Evolutionary conservation across 371 early-diverging fungal genomes (phyloP).

Genomic region (Cladochytrium tenue): DNA sequence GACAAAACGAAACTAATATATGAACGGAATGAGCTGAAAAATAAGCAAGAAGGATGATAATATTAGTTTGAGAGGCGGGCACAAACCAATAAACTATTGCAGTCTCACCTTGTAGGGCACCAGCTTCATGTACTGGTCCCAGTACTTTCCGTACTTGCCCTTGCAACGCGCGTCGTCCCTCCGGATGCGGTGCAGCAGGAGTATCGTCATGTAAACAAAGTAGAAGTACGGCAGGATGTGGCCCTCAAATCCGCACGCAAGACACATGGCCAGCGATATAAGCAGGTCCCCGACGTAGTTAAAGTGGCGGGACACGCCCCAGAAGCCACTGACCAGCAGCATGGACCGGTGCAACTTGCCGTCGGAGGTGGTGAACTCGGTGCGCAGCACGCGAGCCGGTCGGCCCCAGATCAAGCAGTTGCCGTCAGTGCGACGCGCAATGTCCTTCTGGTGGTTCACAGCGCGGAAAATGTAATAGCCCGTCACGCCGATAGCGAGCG

Average conservation of each 20-base stretch:
- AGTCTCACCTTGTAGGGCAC: conserved; percentile 65
- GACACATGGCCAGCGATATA: conserved; percentile 68
- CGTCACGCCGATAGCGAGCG: conserved; percentile 52
- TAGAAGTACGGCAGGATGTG: conserved; percentile 73
- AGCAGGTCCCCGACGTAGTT: conserved; percentile 79
- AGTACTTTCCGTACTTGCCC: conserved; percentile 76
- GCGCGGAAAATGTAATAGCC: conserved; percentile 81
- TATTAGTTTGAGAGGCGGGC: not conserved
- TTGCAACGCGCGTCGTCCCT: conserved; percentile 67
- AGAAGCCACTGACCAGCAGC: conserved; percentile 72
- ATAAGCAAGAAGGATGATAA: too few species aligned
- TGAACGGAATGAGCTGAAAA: conserved; percentile 19
- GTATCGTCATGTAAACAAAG: conserved; percentile 70
- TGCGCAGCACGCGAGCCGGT: conserved; percentile 69
- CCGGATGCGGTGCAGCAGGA: conserved; percentile 64
- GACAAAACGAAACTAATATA: not conserved
- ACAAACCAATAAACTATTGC: conserved; percentile 34
- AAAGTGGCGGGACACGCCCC: conserved; percentile 81
- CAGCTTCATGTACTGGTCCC: conserved; percentile 65
- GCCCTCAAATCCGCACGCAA: conserved; percentile 63
- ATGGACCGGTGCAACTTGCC: conserved; percentile 68
- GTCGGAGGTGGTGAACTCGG: conserved; percentile 69
- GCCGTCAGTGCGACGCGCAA: conserved; percentile 67
- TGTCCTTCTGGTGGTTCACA: conserved; percentile 81
- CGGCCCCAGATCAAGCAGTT: conserved; percentile 76